phyloP scores from a whole-genome alignment of 345 rosid genomes.

The Boechera stricta region DNA sequence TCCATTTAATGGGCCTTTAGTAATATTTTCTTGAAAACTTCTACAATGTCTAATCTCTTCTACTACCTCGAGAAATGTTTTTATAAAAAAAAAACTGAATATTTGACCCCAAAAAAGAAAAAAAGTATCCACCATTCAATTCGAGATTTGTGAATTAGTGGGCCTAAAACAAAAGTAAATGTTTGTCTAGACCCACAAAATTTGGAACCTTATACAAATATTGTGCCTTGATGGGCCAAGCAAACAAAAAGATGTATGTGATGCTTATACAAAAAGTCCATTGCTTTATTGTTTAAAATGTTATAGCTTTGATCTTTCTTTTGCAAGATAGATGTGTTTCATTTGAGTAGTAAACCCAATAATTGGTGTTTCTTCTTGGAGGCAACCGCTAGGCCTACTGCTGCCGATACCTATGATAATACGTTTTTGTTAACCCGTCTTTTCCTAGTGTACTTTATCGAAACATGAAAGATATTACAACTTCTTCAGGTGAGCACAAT shows the following conservation, averaged over 20 bases:
- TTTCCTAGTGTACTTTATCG: background rate
- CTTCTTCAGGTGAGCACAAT: too few species aligned
- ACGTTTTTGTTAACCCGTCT: background rate
- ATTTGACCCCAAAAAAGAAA: background rate
- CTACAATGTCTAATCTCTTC: background rate
- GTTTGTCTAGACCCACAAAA: background rate
- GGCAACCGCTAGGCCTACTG: background rate
- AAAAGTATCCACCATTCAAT: background rate
- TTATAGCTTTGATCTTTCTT: background rate
- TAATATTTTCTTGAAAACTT: background rate
- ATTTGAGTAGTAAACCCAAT: background rate
- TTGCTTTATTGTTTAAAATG: background rate
- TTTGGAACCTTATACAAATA: background rate
- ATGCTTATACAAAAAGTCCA: background rate
- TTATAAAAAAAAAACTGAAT: background rate
- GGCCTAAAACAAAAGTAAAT: background rate
- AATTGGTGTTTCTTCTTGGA: background rate
- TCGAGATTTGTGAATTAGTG: background rate
- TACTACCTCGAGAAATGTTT: background rate
- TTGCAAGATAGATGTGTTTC: background rate
- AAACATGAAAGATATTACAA: background rate
- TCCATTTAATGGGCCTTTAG: background rate
- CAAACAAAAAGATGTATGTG: background rate
- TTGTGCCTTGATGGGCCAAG: background rate
- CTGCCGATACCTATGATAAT: background rate